phyloP scores from a whole-genome alignment of 2,329 filamentous ascomycete genomes.

The Ophiocordyceps unilateralis region DNA sequence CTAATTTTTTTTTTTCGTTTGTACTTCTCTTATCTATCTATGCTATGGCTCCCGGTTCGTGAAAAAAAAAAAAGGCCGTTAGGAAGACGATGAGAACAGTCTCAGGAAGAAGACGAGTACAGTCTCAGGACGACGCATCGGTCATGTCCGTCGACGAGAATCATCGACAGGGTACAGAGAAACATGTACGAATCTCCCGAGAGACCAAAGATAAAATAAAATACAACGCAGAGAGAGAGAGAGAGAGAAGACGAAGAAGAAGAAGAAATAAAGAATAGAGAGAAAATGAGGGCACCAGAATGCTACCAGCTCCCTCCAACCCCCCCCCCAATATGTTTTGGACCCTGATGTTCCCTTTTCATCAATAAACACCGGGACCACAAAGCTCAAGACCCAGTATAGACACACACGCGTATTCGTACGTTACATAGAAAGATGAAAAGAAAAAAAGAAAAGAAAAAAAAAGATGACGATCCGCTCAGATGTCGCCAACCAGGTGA shows the following conservation, averaged over 20 bases:
- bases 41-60: too few relatives aligned
- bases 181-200: not conserved
- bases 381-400: not conserved
- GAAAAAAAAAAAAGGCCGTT: not conserved
- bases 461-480: not conserved
- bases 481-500: not conserved
- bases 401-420: conserved; percentile 5
- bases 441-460: not conserved
- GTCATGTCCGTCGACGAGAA: not conserved
- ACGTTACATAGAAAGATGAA: not conserved
- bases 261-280: too few relatives aligned
- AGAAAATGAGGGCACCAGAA: too few relatives aligned
- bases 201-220: not conserved
- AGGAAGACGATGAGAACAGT: too few relatives aligned
- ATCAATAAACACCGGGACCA: too few relatives aligned
- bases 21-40: too few relatives aligned
- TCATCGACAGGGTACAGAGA: not conserved
- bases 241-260: too few relatives aligned
- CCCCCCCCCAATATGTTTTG: too few relatives aligned
- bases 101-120: too few relatives aligned
- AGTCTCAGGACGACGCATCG: not conserved
- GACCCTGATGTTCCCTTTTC: too few relatives aligned
- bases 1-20: too few relatives aligned
- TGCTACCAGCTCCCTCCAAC: too few relatives aligned
- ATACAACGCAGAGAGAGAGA: not conserved